These are phyloP conservation scores for Pseudogymnoascus pannorum DNA, from an alignment of 2,329 filamentous ascomycete genomes.

Conservation along the genomic window DNA sequence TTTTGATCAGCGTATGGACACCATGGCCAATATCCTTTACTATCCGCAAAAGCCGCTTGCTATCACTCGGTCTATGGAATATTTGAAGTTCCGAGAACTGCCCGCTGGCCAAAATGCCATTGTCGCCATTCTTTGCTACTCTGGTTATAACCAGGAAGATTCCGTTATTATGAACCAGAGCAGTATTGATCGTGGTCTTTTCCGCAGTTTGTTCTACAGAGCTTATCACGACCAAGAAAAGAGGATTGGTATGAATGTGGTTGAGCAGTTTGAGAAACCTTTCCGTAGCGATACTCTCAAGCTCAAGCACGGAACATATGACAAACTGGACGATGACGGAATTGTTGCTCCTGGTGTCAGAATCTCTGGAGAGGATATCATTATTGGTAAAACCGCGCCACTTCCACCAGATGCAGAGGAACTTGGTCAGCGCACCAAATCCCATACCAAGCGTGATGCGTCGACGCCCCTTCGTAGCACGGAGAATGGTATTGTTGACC, in stretches of 20 bases:
- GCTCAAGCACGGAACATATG: conserved; percentile 90
- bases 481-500: conserved; percentile 93
- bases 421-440: conserved; percentile 80
- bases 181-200: conserved; percentile 93
- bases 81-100: conserved; percentile 93
- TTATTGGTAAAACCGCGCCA: conserved; percentile 96
- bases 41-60: conserved; percentile 97
- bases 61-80: conserved; percentile 97
- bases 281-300: conserved; percentile 80
- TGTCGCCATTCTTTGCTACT: conserved; percentile 94
- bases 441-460: conserved; percentile 89
- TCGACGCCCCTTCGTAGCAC: conserved; percentile 92
- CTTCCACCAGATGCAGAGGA: conserved; percentile 90
- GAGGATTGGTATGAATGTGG: conserved; percentile 83
- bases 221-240: conserved; percentile 97
- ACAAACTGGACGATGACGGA: conserved; percentile 95
- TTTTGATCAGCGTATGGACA: conserved; percentile 95
- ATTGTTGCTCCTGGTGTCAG: conserved; percentile 89
- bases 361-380: conserved; percentile 96
- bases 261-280: conserved; percentile 94
- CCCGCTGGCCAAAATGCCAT: conserved; percentile 97
- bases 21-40: conserved; percentile 98
- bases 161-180: conserved; percentile 99
- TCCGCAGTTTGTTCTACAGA: conserved; percentile 96
- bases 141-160: conserved; percentile 99